phyloP scores from a whole-genome alignment of 306 rosid species.

The Castanea crenata region DNA sequence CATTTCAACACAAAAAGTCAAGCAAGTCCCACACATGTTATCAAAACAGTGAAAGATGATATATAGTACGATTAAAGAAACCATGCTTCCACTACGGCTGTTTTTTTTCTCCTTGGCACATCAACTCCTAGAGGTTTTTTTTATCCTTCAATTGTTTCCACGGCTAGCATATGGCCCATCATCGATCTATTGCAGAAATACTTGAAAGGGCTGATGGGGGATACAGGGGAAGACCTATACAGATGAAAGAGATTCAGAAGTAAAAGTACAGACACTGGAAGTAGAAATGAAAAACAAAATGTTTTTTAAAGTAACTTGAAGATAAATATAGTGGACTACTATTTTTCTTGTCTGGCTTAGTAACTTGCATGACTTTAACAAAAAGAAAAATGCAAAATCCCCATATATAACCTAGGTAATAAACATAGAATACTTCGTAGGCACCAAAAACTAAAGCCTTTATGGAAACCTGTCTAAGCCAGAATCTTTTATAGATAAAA shows the following conservation, averaged over 20 bases:
- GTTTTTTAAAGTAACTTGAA: neutral
- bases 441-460: constrained; percentile 64
- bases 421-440: constrained; percentile 74
- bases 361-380: neutral
- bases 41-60: constrained; percentile 73
- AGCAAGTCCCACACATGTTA: constrained; percentile 53
- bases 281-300: too few species aligned
- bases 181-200: constrained; percentile 42
- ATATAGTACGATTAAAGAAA: constrained; percentile 42
- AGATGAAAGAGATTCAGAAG: constrained; percentile 17
- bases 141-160: constrained; percentile 45
- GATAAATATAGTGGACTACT: neutral
- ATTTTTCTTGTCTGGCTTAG: neutral
- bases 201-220: constrained; percentile 65
- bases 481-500: constrained; percentile 62
- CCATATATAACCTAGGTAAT: constrained; percentile 66
- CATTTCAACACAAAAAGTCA: constrained; percentile 64
- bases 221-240: constrained; percentile 93
- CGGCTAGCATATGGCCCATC: constrained; percentile 53
- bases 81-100: constrained; percentile 48
- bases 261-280: constrained; percentile 4
- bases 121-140: constrained; percentile 90
- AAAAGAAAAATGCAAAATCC: neutral
- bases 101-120: constrained; percentile 54
- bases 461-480: constrained; percentile 60